Conservation (phyloP, 768 basidiomycete species). For the Paxillus involutus region DNA sequence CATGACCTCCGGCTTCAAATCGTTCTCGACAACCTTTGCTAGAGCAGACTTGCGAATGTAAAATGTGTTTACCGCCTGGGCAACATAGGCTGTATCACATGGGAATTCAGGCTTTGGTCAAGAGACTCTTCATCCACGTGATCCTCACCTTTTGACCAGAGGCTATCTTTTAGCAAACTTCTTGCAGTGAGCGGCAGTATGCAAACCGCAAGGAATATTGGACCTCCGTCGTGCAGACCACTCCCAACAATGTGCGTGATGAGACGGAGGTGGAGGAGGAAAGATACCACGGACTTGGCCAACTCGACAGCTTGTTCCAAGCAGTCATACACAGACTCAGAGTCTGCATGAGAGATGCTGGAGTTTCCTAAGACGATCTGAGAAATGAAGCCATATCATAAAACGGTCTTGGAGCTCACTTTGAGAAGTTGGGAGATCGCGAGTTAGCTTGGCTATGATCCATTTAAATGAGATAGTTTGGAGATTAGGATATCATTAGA, state of each 20-base stretch:
- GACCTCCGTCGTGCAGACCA: conserved; percentile 17
- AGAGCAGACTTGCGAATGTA: conserved; percentile 24
- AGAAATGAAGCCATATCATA: neutral
- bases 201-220: conserved; percentile 20
- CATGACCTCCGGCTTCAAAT: conserved; percentile 22
- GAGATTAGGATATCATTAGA: neutral
- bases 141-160: conserved; percentile 23
- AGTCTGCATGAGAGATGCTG: neutral
- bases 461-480: neutral
- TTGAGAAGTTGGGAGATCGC: conserved; percentile 23
- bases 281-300: conserved; percentile 10
- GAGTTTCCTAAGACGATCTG: conserved; percentile 7
- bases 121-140: neutral
- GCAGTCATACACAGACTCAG: conserved; percentile 5
- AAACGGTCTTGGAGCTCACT: conserved; percentile 2
- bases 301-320: conserved; percentile 12
- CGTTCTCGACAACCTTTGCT: conserved; percentile 1
- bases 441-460: conserved; percentile 14
- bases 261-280: conserved; percentile 23
- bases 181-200: conserved; percentile 9
- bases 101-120: neutral
- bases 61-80: conserved; percentile 10
- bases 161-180: neutral
- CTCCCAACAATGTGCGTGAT: conserved; percentile 15
- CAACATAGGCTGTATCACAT: conserved; percentile 17